Evolutionary conservation across 1,139 yeast species (phyloP).

Genomic region (Sugiyamaella xylanicola): DNA sequence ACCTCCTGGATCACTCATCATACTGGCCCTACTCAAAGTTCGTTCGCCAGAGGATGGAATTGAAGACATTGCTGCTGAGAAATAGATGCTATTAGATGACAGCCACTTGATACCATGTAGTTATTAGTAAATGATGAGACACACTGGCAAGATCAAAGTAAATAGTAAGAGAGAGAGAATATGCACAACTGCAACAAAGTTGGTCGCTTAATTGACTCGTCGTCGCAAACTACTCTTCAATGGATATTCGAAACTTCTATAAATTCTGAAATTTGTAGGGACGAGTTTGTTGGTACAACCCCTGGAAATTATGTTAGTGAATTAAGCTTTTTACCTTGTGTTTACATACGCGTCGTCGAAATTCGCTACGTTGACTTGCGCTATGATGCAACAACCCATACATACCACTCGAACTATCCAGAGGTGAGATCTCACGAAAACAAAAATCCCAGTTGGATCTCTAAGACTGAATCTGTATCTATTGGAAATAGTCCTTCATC

Average conservation of each 20-base stretch:
- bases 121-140: too few relatives aligned
- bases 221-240: not conserved
- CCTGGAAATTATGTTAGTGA: slow-evolving; percentile 9
- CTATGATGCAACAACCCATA: too few relatives aligned
- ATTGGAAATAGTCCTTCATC: not conserved
- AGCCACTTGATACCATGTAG: too few relatives aligned
- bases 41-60: slow-evolving; percentile 18
- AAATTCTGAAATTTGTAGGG: too few relatives aligned
- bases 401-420: too few relatives aligned
- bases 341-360: not conserved
- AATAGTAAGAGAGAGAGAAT: too few relatives aligned
- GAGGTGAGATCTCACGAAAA: too few relatives aligned
- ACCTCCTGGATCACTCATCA: slow-evolving; percentile 16
- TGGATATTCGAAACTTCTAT: not conserved
- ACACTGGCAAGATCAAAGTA: too few relatives aligned
- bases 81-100: too few relatives aligned
- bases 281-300: not conserved
- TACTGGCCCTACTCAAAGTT: slow-evolving; percentile 23
- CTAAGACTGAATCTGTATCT: not conserved
- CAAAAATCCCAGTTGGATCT: not conserved
- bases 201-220: not conserved
- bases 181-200: too few relatives aligned
- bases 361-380: not conserved
- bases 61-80: slow-evolving; percentile 12
- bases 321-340: not conserved